Evolutionary conservation across 2,329 filamentous ascomycete species (phyloP), one percentile per base, ranked within the genome.

Genomic region (Sporothrix dimorphospora): DNA sequence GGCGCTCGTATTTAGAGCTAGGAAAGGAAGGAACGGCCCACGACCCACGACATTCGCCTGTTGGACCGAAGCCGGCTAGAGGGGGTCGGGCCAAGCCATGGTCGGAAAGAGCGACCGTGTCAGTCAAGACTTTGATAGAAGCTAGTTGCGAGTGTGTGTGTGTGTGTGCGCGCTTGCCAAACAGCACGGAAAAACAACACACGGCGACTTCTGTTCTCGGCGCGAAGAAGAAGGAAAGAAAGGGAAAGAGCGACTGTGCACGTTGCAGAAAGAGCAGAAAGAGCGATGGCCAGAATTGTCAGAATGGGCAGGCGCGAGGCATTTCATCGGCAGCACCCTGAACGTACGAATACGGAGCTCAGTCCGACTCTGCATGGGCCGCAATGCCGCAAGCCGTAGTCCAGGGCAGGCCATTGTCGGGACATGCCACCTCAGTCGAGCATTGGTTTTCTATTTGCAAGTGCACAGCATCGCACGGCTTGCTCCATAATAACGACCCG

Each of bases 1-100:
- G 45, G 38, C 45, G 66, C 67, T 45, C 49, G 16, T 59, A 34
- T 45, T 69, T 12, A 24, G 19, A 63, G 68, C 68, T 63, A 72
- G 34, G 59, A 49, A 49, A 67, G 70, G 70, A 72, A 73, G 72
- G 72, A 70, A 73, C 72, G 72, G 72, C 68, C 70, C 72, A 72
- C 68, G 70, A 34, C 27, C 57, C 40, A 65, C 69, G 45, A 45
- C 42, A 8, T 38, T 65, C 24, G 40, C 12, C 24, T 70, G 40
- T 70, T 70, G 68, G 68, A 24, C 53, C 51, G 49, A 57, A 55
- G 40, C 14, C 47, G 47, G n/a, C 24, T 49, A 16, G 21, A n/a
- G 24, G n/a, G 34, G 34, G 12, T 27, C 49, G 49, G 66, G 47
- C 65, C 63, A 63, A 24, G n/a, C 59, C 42, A 47, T 42, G 6